Evolutionary conservation across 768 basidiomycete species (phyloP), one percentile per base, ranked within the genome.

Genomic region (Trametes meyenii): DNA sequence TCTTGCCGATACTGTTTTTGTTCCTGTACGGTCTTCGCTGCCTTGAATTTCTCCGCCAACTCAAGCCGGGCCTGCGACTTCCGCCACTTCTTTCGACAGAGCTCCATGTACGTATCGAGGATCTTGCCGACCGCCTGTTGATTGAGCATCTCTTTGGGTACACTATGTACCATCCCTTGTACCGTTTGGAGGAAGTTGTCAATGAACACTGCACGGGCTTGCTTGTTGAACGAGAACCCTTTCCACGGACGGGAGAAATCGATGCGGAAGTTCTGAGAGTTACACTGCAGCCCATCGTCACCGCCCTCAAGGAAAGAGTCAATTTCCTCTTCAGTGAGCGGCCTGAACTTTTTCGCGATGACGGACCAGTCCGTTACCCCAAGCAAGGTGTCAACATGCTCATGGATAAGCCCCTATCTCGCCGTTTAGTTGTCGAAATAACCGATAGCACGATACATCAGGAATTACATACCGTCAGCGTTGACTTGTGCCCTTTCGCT

Each of bases 161-260:
- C 21, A 2, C 19, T 29, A 3, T 46, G 21, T 6, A 45, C 55
- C 5, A 19, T 35, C 5, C 33, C 44, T 5, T 13, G 11, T 5
- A 46, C n/a, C n/a, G 40, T 12, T 11, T 21, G 33, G 19, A 46
- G 17, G 33, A 24, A 56, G 17, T 12, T 46, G 19, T 46, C 35
- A 11, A 56, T 36, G 19, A 48, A 36, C n/a, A 56, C 35, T 1
- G 2, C 11, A 6, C 55, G 44, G 0, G 55, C 55, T 13, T 46
- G 35, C 35, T 48, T 23, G 44, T 56, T 56, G 55, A 46, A 38
- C 2, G 55, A 11, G 19, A 56, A 56, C 11, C 19, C 24, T 39
- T 56, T 56, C 55, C 55, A 56, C 3, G 44, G 19, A 5, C 14
- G 33, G 19, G 21, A 5, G 44, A 56, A 56, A 44, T 56, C 55